phyloP scores from a whole-genome alignment of 257 asterid genomes.

The Penstemon newberryi region DNA sequence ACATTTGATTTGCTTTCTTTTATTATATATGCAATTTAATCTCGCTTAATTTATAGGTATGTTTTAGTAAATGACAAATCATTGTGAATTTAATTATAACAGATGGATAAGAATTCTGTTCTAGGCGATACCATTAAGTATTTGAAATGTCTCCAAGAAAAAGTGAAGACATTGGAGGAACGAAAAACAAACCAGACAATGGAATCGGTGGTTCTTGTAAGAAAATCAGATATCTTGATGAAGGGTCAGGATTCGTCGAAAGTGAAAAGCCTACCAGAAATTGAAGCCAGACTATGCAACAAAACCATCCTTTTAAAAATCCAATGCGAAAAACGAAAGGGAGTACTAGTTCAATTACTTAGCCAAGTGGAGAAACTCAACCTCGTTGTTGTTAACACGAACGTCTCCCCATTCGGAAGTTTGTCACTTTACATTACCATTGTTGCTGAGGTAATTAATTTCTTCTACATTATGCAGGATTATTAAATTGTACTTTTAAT shows the following conservation, averaged over 20 bases:
- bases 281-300: slow-evolving; percentile 24
- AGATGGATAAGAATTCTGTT: slow-evolving; percentile 33
- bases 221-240: slow-evolving; percentile 8
- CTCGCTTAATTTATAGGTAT: no score
- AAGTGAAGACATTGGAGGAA: slow-evolving; percentile 31
- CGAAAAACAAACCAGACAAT: slow-evolving; percentile 2
- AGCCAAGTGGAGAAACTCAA: slow-evolving; percentile 29
- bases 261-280: slow-evolving; percentile 28
- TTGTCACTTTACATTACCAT: slow-evolving; percentile 27
- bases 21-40: no score
- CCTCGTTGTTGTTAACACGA: slow-evolving; percentile 21
- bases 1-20: no score
- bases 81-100: not conserved
- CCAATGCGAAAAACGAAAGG: slow-evolving; percentile 26
- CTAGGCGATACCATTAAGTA: slow-evolving; percentile 35
- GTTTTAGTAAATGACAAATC: no score
- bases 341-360: slow-evolving; percentile 24
- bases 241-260: slow-evolving; percentile 14
- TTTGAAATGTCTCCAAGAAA: slow-evolving; percentile 28
- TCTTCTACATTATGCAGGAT: not conserved
- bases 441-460: slow-evolving; percentile 26
- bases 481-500: not conserved
- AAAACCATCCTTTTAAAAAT: slow-evolving; percentile 25
- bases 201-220: slow-evolving; percentile 19
- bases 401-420: slow-evolving; percentile 31